Base-by-base conservation (phyloP, 192 early-diverging fungal genomes). In the Coemansia umbellata region DNA sequence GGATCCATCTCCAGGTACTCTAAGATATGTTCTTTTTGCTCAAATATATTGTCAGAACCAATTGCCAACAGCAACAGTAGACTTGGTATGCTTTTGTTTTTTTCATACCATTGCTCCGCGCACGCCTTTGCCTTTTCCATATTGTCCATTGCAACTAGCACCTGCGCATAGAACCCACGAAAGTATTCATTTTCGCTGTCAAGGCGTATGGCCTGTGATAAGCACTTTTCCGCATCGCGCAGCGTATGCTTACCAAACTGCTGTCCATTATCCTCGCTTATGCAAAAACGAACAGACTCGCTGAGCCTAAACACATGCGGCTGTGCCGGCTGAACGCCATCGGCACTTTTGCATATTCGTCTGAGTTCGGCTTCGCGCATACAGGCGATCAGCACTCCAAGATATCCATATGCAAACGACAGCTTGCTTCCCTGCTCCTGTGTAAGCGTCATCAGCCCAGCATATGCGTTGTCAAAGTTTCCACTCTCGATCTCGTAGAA, bases 1-100 rank as follows among this genome's bases (percentile, higher is more conserved):
- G 72, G 72, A 23, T 75, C 72, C 39, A 43, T 19, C 24, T 67
- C 58, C 31, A 75, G 32, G 21, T 64, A 75, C 2, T 75, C 72
- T n/a, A 68, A 32, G 37, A 66, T 47, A 10, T 50, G 19, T 0
- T 63, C 33, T 0, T 31, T 31, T 36, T 75, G 65, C 1, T 44
- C 53, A 24, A 57, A 18, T 4, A 31, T 4, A 4, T 42, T 26
- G 4, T 28, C 43, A 5, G 41, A 5, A 41, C 63, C 51, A 18
- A 68, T 22, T 6, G 71, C 44, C 49, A 74, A 56, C 5, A 74
- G 37, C 59, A 74, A 54, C 66, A 49, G 21, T 22, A 69, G 42
- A 45, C 35, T 52, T 1, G 31, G 55, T 8, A 55, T 13, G 30
- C 37, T 49, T 23, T 53, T 53, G 47, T 50, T 41, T 0, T 26